Evolutionary conservation across 2,329 filamentous ascomycete species (phyloP).

Genomic region (Madurella mycetomatis): DNA sequence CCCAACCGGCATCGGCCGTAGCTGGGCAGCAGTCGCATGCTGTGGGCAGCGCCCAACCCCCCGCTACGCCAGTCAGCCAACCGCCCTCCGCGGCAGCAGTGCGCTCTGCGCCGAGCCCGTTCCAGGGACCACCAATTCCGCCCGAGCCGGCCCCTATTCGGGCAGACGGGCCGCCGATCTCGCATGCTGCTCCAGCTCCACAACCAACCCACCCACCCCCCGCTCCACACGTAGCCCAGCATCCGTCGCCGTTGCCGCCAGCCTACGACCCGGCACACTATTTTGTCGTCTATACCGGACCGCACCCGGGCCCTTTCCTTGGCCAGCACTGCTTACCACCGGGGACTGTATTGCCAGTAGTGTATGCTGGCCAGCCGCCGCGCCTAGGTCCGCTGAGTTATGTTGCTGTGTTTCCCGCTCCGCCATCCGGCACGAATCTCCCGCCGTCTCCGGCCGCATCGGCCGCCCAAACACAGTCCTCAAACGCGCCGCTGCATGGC

Average conservation of each 20-base stretch:
- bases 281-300: conserved; percentile 13
- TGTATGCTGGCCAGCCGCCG: conserved; percentile 11
- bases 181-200: not conserved
- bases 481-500: not conserved
- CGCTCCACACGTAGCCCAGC: not conserved
- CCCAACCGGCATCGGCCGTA: conserved; percentile 3
- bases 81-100: not conserved
- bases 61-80: not conserved
- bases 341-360: conserved; percentile 10
- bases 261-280: conserved; percentile 10
- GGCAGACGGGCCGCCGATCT: not conserved
- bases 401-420: conserved; percentile 7
- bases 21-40: no score
- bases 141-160: no score
- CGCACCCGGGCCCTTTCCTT: conserved; percentile 8
- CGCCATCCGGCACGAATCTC: no score
- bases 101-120: not conserved
- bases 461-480: no score
- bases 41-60: not conserved
- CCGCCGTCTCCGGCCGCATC: not conserved
- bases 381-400: conserved; percentile 9
- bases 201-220: not conserved
- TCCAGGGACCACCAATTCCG: not conserved
- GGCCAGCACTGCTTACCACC: conserved; percentile 13
- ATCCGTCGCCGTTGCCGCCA: conserved; percentile 1